Percentiles rank a stretch among this genome's conserved stretches.
Conservation (phyloP, 2,329 filamentous ascomycete genomes). For the Aspergillus intermedius region DNA sequence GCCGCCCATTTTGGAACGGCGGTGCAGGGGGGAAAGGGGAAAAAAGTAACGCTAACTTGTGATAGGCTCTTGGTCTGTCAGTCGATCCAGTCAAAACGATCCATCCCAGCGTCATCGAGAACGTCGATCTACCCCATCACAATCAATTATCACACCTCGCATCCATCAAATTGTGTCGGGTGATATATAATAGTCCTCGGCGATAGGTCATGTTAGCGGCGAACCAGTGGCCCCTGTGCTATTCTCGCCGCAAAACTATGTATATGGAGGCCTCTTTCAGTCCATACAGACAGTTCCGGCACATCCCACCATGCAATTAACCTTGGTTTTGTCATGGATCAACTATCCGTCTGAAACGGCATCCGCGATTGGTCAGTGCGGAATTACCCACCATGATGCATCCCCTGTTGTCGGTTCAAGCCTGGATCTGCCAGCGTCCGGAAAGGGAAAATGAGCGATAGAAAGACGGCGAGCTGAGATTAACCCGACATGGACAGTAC, state of each 20-base stretch:
- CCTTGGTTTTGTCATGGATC: background rate
- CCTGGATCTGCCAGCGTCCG: background rate
- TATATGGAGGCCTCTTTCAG: background rate
- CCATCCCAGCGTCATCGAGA: background rate
- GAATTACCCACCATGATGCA: background rate
- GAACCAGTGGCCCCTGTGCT: background rate
- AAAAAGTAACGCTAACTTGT: background rate
- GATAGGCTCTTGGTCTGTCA: background rate
- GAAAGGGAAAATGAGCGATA: background rate
- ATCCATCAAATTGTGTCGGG: background rate
- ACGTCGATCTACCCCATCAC: conserved; percentile 1
- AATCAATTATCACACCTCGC: background rate
- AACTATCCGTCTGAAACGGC: background rate
- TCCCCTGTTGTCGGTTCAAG: background rate
- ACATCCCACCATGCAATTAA: background rate
- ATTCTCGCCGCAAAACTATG: background rate
- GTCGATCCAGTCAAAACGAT: background rate
- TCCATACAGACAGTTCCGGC: background rate
- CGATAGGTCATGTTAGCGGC: background rate
- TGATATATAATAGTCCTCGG: background rate
- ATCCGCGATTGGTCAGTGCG: background rate
- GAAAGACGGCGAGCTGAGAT: background rate
- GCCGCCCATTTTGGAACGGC: background rate
- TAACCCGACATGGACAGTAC: background rate
- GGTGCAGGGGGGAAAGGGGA: background rate